Base-by-base conservation (phyloP, 495 filamentous ascomycete species). In the Clavariopsis aquatica region DNA sequence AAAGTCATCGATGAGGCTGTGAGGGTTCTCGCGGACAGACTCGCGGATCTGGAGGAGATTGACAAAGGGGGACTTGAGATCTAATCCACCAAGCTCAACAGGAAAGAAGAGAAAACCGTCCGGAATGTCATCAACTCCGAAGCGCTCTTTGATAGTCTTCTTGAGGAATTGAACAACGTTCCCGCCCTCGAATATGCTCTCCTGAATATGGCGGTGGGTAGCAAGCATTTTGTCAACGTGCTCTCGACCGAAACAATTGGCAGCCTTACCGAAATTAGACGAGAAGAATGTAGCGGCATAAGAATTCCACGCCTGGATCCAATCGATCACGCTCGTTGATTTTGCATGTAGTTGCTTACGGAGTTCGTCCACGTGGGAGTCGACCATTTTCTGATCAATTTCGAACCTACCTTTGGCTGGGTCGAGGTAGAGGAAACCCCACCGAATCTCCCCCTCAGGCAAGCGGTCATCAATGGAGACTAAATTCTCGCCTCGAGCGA, bases 271-370 rank as follows among this genome's bases (percentile, higher is more conserved):
- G 57, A 90, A 90, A 62, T 88, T 88, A 65, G 81, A 82, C 52
- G 77, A 79, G 71, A 90, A 89, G 71, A 88, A 89, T 0, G 78
- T 80, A 2, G 77, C 79, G n/a, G 81, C 84, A 67, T 86, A 88
- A 49, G 77, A 81, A 67, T 89, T 89, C 81, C 85, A 89, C 1
- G 81, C 83, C 55, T 88, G 80, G 19, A 87, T 79, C 81, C 84
- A 89, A 20, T 80, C 73, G 63, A 90, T 87, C 15, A 88, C 70
- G 56, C 79, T 84, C 55, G 78, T 78, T 63, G 78, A 78, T 28
- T 78, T 78, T 52, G 80, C 80, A 12, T 77, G 69, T 29, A 90
- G 84, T 70, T 90, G 86, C 3, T 72, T 79, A 54, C 78, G 77
- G 17, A 89, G 80, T 60, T 87, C 84, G 2, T 77, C 68, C 56